Evolutionary conservation across 2,329 filamentous ascomycete genomes (phyloP), one percentile per base, ranked within the genome.

Genomic region (Verticillium zaregamsianum): DNA sequence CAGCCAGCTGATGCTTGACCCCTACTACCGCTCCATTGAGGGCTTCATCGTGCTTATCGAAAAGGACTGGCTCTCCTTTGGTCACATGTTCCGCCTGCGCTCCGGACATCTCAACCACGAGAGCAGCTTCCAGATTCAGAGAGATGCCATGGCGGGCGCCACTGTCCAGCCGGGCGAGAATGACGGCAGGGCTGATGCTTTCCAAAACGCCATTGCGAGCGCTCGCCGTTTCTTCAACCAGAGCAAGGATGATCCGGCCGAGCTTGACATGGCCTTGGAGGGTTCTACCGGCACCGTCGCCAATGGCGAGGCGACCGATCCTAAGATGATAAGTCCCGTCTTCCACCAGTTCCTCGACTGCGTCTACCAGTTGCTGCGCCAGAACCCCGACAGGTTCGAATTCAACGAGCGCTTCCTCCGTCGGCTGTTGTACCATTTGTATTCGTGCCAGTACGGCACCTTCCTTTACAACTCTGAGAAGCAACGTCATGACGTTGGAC

Each of bases 281-380:
- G 70, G 74, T 17, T 71, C 74, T 4, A 74, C 74, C 17, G 74
- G 72, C 32, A 76, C 74, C 56, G 71, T 77, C 39, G 76, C 81
- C 20, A 79, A 83, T n/a, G 78, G 80, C 66, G 87, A 92, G 68
- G 84, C 88, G 11, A 97, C 93, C 0, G 87, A 88, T 63, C 87
- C 89, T n/a, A 95, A 92, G 67, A 95, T 98, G 78, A 90, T 96
- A 37, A 96, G 93, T 63, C 95, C 95, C 0, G 91, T 99, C 28
- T 99, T 99, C 75, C 95, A 99, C 70, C 95, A 99, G 72, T 99
- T 98, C 75, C 84, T 99, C 11, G 95, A 98, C 71, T 93, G 92
- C 40, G 92, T 92, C 1, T 98, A 95, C 72, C 95, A 99, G 73
- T 82, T 99, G 32, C 78, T 96, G 28, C 83, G 91, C 64, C 95